Conservation (phyloP, 805 yeast species). For the Kuraishia borneana region DNA sequence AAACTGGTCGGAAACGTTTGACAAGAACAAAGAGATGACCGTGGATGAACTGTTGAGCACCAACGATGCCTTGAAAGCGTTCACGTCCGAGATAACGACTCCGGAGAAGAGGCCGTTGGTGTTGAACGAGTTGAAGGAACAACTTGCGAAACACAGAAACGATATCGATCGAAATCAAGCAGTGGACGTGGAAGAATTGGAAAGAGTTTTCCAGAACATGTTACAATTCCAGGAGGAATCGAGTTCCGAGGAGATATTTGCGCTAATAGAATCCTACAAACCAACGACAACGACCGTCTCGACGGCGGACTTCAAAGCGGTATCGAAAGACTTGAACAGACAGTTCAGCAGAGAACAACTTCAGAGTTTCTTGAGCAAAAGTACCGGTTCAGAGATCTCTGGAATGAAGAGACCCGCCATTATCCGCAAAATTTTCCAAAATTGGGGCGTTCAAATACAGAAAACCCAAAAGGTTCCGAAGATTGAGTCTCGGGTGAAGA, state of each 20-base stretch:
- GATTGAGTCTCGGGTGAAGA: not conserved
- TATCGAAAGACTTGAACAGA: slow-evolving; percentile 9
- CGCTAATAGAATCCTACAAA: slow-evolving; percentile 15
- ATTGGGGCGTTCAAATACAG: slow-evolving; percentile 15
- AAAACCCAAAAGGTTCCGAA: not conserved
- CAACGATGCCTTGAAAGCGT: too few relatives aligned
- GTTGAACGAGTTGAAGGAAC: too few relatives aligned
- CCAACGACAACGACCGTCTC: slow-evolving; percentile 14
- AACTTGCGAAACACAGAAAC: too few relatives aligned
- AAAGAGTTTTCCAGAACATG: slow-evolving; percentile 15
- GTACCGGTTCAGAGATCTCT: not conserved
- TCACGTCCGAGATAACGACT: too few relatives aligned
- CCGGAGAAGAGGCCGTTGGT: too few relatives aligned
- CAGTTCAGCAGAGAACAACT: slow-evolving; percentile 14
- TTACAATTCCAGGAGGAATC: slow-evolving; percentile 16
- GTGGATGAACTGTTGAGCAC: too few relatives aligned
- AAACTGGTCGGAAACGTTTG: too few relatives aligned
- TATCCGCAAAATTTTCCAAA: slow-evolving; percentile 9
- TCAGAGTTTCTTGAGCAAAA: slow-evolving; percentile 7
- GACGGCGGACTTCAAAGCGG: slow-evolving; percentile 9
- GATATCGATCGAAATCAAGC: too few relatives aligned
- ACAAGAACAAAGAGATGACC: too few relatives aligned
- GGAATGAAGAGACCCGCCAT: slow-evolving; percentile 10
- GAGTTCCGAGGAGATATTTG: slow-evolving; percentile 12
- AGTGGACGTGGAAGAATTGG: too few relatives aligned